These are phyloP conservation scores for Lyophyllum decastes DNA, from an alignment of 768 basidiomycete species.

Conservation along the genomic window DNA sequence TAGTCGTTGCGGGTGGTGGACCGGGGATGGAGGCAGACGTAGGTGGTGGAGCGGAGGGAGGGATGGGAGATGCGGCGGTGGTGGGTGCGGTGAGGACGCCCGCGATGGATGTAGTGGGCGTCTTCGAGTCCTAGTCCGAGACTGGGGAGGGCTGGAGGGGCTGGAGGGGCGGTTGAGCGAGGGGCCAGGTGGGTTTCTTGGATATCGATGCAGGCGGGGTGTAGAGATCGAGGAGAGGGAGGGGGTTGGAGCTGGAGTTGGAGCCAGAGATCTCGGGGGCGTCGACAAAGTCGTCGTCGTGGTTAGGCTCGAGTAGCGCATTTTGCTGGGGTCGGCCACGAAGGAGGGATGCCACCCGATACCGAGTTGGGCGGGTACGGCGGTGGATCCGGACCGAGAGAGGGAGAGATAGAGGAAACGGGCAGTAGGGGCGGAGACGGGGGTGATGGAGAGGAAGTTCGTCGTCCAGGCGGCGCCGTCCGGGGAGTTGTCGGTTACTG, in stretches of 20 bases:
- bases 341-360: slow-evolving; percentile 69
- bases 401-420: slow-evolving; percentile 72
- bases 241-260: neutral
- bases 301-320: slow-evolving; percentile 51
- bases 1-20: neutral
- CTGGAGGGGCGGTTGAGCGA: neutral
- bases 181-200: neutral
- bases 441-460: slow-evolving; percentile 72
- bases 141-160: slow-evolving; percentile 9
- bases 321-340: slow-evolving; percentile 49
- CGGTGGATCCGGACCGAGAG: slow-evolving; percentile 61
- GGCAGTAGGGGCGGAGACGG: slow-evolving; percentile 51
- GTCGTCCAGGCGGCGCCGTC: slow-evolving; percentile 71
- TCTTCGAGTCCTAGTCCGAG: neutral
- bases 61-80: too few relatives aligned
- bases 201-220: neutral
- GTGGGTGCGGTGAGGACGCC: slow-evolving; percentile 8
- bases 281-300: slow-evolving; percentile 22
- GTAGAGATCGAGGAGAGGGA: neutral
- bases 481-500: slow-evolving; percentile 47
- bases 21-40: neutral
- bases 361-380: slow-evolving; percentile 62
- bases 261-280: neutral
- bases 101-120: neutral
- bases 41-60: neutral